Percentiles rank a stretch among this genome's conserved stretches.
Evolutionary conservation across 2,329 filamentous ascomycete species (phyloP).

Genomic region (Phialocephala subalpina): DNA sequence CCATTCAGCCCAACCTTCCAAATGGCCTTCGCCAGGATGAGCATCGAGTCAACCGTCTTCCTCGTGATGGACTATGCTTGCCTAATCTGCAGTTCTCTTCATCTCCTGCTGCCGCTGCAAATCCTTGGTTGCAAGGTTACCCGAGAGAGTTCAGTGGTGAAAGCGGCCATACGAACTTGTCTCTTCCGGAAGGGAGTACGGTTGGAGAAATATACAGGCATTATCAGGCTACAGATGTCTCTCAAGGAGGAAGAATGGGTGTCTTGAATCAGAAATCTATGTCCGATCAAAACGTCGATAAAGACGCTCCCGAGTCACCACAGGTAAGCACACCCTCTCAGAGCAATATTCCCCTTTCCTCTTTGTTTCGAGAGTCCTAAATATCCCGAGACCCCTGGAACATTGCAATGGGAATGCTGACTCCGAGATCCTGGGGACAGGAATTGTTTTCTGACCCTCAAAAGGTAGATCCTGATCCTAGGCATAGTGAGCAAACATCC

Average conservation of each 20-base stretch:
- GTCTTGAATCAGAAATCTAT: not conserved
- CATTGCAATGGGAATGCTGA: too few species aligned
- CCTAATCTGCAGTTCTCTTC: not conserved
- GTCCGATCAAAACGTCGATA: not conserved
- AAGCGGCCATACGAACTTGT: slow-evolving; percentile 21
- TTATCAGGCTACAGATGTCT: slow-evolving; percentile 23
- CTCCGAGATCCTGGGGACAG: not conserved
- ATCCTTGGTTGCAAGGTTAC: slow-evolving; percentile 8
- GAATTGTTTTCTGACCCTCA: not conserved
- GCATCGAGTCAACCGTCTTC: not conserved
- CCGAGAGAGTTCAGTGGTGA: slow-evolving; percentile 15
- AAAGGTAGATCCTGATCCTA: not conserved
- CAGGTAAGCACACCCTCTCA: too few species aligned
- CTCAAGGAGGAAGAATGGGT: not conserved
- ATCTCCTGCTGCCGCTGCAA: slow-evolving; percentile 7
- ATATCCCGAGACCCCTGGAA: too few species aligned
- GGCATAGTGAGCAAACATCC: not conserved
- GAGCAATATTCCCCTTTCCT: too few species aligned
- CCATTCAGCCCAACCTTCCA: not conserved
- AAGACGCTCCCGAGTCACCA: too few species aligned
- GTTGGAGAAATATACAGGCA: slow-evolving; percentile 41
- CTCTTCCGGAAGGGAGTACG: slow-evolving; percentile 37
- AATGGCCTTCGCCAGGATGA: not conserved
- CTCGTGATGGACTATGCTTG: not conserved
- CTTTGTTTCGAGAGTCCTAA: too few species aligned